Conservation (phyloP, 495 filamentous ascomycete species). For the Cairneyella variabilis region DNA sequence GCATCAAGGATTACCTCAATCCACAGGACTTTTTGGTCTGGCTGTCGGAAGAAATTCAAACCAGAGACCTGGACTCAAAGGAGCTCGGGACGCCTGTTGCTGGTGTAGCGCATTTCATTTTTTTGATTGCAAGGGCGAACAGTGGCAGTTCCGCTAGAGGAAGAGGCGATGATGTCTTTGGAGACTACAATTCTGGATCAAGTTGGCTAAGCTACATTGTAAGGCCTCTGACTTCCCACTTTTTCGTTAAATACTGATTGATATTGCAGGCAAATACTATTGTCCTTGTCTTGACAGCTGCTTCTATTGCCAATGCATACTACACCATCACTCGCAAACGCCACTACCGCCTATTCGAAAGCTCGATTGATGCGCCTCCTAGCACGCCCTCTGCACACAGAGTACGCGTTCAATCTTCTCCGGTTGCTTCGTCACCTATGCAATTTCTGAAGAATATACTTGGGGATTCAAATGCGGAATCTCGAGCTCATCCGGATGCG, state of each 20-base stretch:
- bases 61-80: constrained; percentile 83
- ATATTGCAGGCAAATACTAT: constrained; percentile 62
- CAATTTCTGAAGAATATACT: constrained; percentile 70
- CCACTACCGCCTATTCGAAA: constrained; percentile 89
- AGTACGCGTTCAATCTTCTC: constrained; percentile 86
- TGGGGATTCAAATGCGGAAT: constrained; percentile 54
- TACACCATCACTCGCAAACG: constrained; percentile 82
- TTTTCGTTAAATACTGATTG: constrained; percentile 3
- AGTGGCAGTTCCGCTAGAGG: constrained; percentile 40
- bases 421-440: constrained; percentile 71
- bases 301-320: constrained; percentile 68
- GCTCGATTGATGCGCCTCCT: constrained; percentile 66
- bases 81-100: constrained; percentile 71
- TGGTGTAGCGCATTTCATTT: constrained; percentile 67
- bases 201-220: constrained; percentile 77
- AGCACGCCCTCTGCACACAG: constrained; percentile 83
- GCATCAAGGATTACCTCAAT: constrained; percentile 74
- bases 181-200: constrained; percentile 50
- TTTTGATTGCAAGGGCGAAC: constrained; percentile 81
- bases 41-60: constrained; percentile 85
- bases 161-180: constrained; percentile 76
- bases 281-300: constrained; percentile 58
- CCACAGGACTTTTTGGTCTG: constrained; percentile 85
- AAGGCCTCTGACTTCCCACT: constrained; percentile 36
- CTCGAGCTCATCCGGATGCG: constrained; percentile 79